Percentiles rank a stretch among this genome's conserved stretches.
Evolutionary conservation across 495 filamentous ascomycete species (phyloP).

Genomic region (Penicillium pulvis): DNA sequence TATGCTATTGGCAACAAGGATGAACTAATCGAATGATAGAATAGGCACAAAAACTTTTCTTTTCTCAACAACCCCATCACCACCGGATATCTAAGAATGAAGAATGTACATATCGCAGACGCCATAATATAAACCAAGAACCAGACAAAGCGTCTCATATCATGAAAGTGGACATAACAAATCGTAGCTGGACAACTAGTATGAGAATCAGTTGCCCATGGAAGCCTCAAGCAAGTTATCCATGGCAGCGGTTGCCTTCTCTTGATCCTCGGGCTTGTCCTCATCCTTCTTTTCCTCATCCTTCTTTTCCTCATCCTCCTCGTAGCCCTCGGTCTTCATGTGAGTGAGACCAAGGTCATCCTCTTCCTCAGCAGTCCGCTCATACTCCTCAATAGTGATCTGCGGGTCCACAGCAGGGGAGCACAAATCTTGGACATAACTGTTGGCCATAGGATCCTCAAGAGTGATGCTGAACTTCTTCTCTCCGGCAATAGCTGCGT

Average conservation of each 20-base stretch:
- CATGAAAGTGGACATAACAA: constrained; percentile 27
- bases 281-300: constrained; percentile 29
- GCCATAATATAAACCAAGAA: constrained; percentile 26
- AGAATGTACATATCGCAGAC: constrained; percentile 23
- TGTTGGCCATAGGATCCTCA: constrained; percentile 84
- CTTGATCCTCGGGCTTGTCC: constrained; percentile 27
- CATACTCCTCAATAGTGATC: constrained; percentile 81
- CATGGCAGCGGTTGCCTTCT: constrained; percentile 2
- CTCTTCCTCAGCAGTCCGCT: constrained; percentile 84
- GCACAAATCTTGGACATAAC: constrained; percentile 88
- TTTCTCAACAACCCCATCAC: constrained; percentile 19
- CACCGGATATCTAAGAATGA: constrained; percentile 30
- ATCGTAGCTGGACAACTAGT: not conserved
- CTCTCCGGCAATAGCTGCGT: constrained; percentile 77
- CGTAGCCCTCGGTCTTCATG: constrained; percentile 92
- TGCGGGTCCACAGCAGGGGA: constrained; percentile 74
- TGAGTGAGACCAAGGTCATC: constrained; percentile 87
- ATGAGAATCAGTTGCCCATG: constrained; percentile 1
- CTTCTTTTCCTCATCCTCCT: constrained; percentile 46
- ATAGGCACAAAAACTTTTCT: constrained; percentile 16
- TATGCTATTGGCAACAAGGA: too few species aligned
- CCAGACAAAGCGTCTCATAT: constrained; percentile 27
- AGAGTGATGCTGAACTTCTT: constrained; percentile 84
- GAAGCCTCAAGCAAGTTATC: constrained; percentile 9
- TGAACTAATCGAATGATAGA: not conserved